phyloP scores from a whole-genome alignment of 2,329 filamentous ascomycete species.

The Colletotrichum sp. region DNA sequence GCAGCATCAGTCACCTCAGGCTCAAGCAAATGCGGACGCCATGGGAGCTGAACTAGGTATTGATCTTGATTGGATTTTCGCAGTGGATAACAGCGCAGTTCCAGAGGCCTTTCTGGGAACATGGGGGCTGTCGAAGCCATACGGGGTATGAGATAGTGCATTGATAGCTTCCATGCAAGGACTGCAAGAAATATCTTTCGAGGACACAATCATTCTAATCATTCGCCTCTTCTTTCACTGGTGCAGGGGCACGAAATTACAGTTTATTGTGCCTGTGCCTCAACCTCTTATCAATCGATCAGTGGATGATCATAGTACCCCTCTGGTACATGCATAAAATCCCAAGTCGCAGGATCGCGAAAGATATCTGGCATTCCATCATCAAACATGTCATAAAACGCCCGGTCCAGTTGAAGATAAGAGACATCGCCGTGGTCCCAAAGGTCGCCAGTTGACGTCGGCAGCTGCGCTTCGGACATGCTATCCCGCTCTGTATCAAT shows the following conservation, averaged over 20 bases:
- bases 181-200: not conserved
- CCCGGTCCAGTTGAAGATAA: conserved; percentile 16
- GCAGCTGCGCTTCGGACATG: not conserved
- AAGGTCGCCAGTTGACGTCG: not conserved
- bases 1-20: not conserved
- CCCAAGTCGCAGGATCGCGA: not conserved
- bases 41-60: not conserved
- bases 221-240: not conserved
- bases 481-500: not conserved
- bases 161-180: not conserved
- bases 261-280: not conserved
- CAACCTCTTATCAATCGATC: not conserved
- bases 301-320: not conserved
- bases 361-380: conserved; percentile 20
- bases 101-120: not conserved
- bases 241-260: not conserved
- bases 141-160: not conserved
- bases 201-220: not conserved
- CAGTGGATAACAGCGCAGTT: not conserved
- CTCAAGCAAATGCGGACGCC: not conserved
- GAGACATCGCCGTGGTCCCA: not conserved
- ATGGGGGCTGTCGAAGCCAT: not conserved
- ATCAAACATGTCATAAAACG: conserved; percentile 22
- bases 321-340: not conserved
- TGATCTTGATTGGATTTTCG: not conserved